phyloP scores from a whole-genome alignment of 2,329 filamentous ascomycete genomes.

The Decorospora gaudefroyi region DNA sequence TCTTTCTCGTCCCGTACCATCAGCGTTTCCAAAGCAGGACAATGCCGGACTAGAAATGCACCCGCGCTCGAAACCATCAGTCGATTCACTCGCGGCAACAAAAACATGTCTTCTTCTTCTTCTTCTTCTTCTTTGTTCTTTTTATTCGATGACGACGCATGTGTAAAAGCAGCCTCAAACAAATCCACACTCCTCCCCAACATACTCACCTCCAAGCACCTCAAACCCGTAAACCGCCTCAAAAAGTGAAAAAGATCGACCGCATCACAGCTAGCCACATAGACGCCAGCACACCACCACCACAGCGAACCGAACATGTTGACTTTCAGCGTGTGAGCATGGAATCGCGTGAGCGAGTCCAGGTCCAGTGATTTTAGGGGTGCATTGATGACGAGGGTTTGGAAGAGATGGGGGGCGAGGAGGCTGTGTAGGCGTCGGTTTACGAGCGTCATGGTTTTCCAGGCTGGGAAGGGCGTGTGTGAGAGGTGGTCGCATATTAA shows the following conservation, averaged over 20 bases:
- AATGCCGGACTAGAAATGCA: background rate
- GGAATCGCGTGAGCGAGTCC: background rate
- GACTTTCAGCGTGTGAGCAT: constrained; percentile 18
- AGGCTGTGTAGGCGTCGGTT: constrained; percentile 17
- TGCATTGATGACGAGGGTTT: constrained; percentile 17
- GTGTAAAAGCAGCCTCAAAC: constrained; percentile 16
- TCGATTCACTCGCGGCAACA: background rate
- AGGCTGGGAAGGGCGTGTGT: constrained; percentile 4
- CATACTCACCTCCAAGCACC: constrained; percentile 22
- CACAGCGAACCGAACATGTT: constrained; percentile 27
- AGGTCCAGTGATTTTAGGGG: constrained; percentile 19
- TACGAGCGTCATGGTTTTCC: constrained; percentile 16
- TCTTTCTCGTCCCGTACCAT: constrained; percentile 13
- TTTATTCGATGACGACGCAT: background rate
- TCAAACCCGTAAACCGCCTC: constrained; percentile 8
- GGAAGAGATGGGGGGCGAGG: constrained; percentile 18
- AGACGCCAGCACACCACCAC: constrained; percentile 26
- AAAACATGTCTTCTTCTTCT: too few species aligned
- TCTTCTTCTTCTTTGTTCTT: too few species aligned
- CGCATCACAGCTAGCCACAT: constrained; percentile 19
- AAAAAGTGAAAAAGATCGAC: constrained; percentile 18
- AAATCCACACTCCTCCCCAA: constrained; percentile 26
- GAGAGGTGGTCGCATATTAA: constrained; percentile 19
- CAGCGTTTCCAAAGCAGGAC: background rate
- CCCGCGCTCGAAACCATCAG: constrained; percentile 1